These are phyloP conservation scores for Candida odintsovae DNA, from an alignment of 805 yeast species.

Conservation along the genomic window DNA sequence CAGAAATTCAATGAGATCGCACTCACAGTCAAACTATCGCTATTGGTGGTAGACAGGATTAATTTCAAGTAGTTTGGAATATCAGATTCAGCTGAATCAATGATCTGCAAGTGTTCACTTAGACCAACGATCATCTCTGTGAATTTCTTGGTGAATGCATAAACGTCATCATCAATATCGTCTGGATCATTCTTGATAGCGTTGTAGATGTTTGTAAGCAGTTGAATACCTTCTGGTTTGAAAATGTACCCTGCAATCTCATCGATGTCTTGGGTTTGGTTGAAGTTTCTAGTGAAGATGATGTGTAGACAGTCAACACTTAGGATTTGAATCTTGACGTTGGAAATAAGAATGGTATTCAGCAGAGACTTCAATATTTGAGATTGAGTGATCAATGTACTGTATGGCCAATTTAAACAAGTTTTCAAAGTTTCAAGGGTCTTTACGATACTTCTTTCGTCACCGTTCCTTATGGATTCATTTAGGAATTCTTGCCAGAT, in stretches of 20 bases:
- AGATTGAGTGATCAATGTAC: slow-evolving; percentile 62
- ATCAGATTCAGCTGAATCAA: slow-evolving; percentile 45
- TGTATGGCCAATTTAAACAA: slow-evolving; percentile 86
- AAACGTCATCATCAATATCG: slow-evolving; percentile 72
- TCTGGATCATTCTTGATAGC: slow-evolving; percentile 49
- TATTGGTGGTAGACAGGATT: slow-evolving; percentile 74
- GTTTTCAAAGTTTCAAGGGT: slow-evolving; percentile 80
- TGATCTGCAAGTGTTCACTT: slow-evolving; percentile 66
- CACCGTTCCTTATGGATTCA: slow-evolving; percentile 36
- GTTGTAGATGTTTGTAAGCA: slow-evolving; percentile 61
- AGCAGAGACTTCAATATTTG: slow-evolving; percentile 63
- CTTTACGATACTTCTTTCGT: slow-evolving; percentile 51
- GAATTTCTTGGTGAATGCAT: slow-evolving; percentile 79
- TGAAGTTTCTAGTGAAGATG: slow-evolving; percentile 73
- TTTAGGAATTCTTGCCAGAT: slow-evolving; percentile 59
- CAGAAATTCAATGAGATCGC: slow-evolving; percentile 91
- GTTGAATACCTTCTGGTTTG: slow-evolving; percentile 62
- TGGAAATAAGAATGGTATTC: slow-evolving; percentile 48
- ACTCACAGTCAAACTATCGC: slow-evolving; percentile 82
- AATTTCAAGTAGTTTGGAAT: slow-evolving; percentile 63
- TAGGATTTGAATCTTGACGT: slow-evolving; percentile 66
- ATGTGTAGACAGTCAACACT: slow-evolving; percentile 91
- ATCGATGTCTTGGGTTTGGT: slow-evolving; percentile 61
- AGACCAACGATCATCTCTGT: slow-evolving; percentile 90
- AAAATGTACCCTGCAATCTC: slow-evolving; percentile 77